Percentiles rank a stretch among this genome's conserved stretches.
These are phyloP conservation scores for Fraxinus ornus DNA, from an alignment of 305 asterid genomes.

Conservation along the genomic window DNA sequence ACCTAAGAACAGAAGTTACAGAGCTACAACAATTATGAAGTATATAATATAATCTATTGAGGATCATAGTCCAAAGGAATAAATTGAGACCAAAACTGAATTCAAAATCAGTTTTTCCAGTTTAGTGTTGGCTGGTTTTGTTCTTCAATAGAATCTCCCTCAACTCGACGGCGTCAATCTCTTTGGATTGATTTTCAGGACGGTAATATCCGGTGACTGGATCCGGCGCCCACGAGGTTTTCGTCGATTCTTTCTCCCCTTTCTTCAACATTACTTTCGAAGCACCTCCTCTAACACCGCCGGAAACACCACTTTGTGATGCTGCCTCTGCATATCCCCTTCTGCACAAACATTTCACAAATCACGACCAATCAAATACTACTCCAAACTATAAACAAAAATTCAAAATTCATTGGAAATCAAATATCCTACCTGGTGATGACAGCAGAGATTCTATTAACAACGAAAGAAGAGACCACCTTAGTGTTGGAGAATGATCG, in stretches of 20 bases:
- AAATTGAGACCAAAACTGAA: neutral
- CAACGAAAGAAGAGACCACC: slow-evolving; percentile 15
- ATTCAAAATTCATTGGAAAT: neutral
- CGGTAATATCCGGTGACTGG: slow-evolving; percentile 33
- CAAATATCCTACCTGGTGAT: slow-evolving; percentile 20
- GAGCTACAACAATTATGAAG: neutral
- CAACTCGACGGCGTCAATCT: slow-evolving; percentile 29
- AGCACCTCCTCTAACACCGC: neutral
- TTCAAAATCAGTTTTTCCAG: neutral
- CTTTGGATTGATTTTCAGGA: slow-evolving; percentile 23
- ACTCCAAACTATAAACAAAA: neutral
- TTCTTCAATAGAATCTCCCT: slow-evolving; percentile 25
- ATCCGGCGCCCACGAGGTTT: slow-evolving; percentile 33
- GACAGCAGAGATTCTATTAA: slow-evolving; percentile 16
- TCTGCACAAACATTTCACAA: slow-evolving; percentile 11
- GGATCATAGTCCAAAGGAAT: neutral
- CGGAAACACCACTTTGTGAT: slow-evolving; percentile 19
- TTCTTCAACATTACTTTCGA: slow-evolving; percentile 23
- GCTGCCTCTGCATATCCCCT: slow-evolving; percentile 29
- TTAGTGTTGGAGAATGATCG: slow-evolving; percentile 25
- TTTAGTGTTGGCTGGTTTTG: neutral
- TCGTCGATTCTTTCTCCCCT: slow-evolving; percentile 24
- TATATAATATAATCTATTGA: neutral
- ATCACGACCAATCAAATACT: neutral
- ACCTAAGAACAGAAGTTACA: neutral